Evolutionary conservation across 2,329 filamentous ascomycete genomes (phyloP), one percentile per base, ranked within the genome.

Genomic region (Exophiala aquamarina): DNA sequence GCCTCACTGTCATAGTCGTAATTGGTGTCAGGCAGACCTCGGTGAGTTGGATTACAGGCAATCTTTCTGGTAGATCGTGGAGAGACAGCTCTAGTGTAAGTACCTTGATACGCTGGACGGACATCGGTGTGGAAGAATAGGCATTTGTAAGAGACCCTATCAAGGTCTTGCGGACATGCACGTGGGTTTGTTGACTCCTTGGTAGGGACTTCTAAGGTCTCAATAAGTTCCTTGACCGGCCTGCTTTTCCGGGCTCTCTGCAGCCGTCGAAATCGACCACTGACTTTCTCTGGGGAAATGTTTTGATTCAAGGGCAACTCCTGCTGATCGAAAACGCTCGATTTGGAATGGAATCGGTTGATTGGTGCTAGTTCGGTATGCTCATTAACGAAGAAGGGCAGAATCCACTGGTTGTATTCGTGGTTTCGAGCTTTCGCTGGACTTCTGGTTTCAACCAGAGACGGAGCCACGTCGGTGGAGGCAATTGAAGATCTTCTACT

Each of bases 351-450:
- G 36, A 57, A 59, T 17, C 57, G 56, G 45, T 59, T 59, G 33
- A 74, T 70, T 0, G 77, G 74, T 1, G 90, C 89, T 43, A 96
- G 58, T n/a, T 70, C 79, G 1, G 89, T 86, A 60, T 89, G 78
- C 2, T 83, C 76, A 49, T 89, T 86, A 36, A 93, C 62, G 53
- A 86, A 91, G 65, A 96, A 97, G 0, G 87, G 83, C 23, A 89
- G 78, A 61, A 97, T 97, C 28, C 77, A 72, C 56, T 81, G 83
- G 14, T 86, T 72, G 57, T 89, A 91, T 35, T 81, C 76, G 0
- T 78, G 57, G 43, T 62, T 53, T 6, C 55, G 21, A 18, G 63
- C 59, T 31, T 59, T 55, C 14, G 56, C 45, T 2, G 47, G 14
- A 8, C 54, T 44, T 8, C 48, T 49, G 11, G 49, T 4, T 53